phyloP scores from a whole-genome alignment of 1,139 yeast genomes.

The Taiozyma onychis region DNA sequence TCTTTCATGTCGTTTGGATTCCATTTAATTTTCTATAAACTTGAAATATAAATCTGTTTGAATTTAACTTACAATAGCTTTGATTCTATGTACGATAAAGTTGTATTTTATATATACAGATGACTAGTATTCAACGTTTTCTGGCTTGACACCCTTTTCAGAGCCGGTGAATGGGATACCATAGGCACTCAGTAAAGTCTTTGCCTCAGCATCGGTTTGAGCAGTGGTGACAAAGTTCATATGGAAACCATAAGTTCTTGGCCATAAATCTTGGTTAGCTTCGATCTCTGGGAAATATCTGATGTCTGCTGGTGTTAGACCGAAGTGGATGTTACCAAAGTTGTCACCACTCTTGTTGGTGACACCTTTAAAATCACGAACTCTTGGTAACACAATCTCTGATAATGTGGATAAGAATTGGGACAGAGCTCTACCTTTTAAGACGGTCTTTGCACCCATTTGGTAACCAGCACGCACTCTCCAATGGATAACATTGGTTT shows the following conservation, averaged over 20 bases:
- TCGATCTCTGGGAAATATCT: slow-evolving; percentile 91
- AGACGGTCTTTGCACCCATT: slow-evolving; percentile 83
- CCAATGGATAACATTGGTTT: slow-evolving; percentile 82
- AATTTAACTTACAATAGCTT: neutral
- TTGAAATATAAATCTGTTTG: neutral
- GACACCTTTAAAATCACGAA: slow-evolving; percentile 82
- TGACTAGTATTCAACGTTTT: slow-evolving; percentile 16
- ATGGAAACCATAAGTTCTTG: slow-evolving; percentile 80
- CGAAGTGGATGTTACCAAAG: slow-evolving; percentile 82
- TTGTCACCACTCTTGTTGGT: slow-evolving; percentile 75
- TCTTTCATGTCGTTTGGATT: neutral
- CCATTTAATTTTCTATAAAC: neutral
- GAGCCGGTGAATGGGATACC: slow-evolving; percentile 73
- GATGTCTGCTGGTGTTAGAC: slow-evolving; percentile 72
- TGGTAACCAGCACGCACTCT: slow-evolving; percentile 81
- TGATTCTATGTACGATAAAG: neutral
- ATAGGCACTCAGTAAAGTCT: slow-evolving; percentile 72
- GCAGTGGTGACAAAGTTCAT: slow-evolving; percentile 85
- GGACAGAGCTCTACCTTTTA: slow-evolving; percentile 76
- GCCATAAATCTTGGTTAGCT: slow-evolving; percentile 86
- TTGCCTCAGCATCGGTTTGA: slow-evolving; percentile 88
- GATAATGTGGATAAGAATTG: slow-evolving; percentile 84
- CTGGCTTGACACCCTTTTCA: slow-evolving; percentile 31
- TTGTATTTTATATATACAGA: neutral
- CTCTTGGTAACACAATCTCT: slow-evolving; percentile 89